Percentiles rank a stretch among this genome's conserved stretches.
phyloP scores from a whole-genome alignment of 371 early-diverging fungal species.

The Mucor plumbeus region DNA sequence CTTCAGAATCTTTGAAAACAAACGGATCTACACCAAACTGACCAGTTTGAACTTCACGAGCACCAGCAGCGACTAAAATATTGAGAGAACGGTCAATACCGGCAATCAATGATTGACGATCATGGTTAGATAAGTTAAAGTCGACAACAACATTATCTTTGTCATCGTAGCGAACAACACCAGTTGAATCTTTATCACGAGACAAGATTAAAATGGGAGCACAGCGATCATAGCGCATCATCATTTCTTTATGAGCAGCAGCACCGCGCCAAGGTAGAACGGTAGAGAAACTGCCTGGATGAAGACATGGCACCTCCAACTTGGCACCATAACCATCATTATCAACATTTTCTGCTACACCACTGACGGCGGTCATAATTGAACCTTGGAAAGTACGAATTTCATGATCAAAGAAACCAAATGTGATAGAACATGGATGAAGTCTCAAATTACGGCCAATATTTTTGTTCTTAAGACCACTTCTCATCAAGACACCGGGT shows the following conservation, averaged over 20 bases:
- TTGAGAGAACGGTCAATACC: conserved; percentile 58
- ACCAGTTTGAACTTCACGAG: conserved; percentile 62
- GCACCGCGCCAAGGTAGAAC: conserved; percentile 64
- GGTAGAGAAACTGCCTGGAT: conserved; percentile 53
- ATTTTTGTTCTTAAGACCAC: conserved; percentile 72
- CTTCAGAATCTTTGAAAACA: conserved; percentile 35
- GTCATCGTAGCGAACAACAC: conserved; percentile 39
- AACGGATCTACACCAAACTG: conserved; percentile 58
- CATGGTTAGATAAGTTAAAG: conserved; percentile 59
- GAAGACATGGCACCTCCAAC: conserved; percentile 70
- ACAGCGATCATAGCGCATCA: conserved; percentile 57
- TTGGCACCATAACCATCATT: conserved; percentile 71
- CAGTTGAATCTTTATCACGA: conserved; percentile 72
- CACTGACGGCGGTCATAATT: conserved; percentile 73
- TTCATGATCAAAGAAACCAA: conserved; percentile 64
- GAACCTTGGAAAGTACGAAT: conserved; percentile 63
- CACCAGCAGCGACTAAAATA: conserved; percentile 71
- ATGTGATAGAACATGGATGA: conserved; percentile 69
- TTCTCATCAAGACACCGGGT: conserved; percentile 67
- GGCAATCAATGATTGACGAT: conserved; percentile 51
- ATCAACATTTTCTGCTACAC: conserved; percentile 58
- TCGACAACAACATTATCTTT: conserved; percentile 41
- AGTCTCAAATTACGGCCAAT: conserved; percentile 72
- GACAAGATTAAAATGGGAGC: conserved; percentile 60
- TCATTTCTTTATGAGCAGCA: conserved; percentile 56